phyloP scores from a whole-genome alignment of 495 filamentous ascomycete genomes.

The Ascobolus immersus region DNA sequence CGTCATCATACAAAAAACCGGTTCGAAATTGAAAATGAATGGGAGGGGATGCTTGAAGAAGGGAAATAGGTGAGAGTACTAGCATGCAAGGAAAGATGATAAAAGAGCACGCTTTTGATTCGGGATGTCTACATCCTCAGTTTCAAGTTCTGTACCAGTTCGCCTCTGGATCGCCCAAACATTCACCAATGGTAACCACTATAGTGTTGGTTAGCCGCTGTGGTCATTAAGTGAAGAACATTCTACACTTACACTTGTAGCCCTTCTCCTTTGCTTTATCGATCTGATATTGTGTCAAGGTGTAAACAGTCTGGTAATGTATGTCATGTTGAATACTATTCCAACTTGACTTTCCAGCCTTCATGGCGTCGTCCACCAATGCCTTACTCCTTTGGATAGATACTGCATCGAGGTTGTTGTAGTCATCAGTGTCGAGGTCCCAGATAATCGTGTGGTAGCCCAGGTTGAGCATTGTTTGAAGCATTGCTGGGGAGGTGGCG shows the following conservation, averaged over 20 bases:
- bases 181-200: conserved; percentile 12
- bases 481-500: conserved; percentile 25
- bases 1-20: too few relatives aligned
- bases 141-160: conserved; percentile 11
- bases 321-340: conserved; percentile 17
- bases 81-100: too few relatives aligned
- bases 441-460: conserved; percentile 41
- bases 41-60: too few relatives aligned
- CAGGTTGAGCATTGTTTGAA: conserved; percentile 24
- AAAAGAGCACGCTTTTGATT: too few relatives aligned
- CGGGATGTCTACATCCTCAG: too few relatives aligned
- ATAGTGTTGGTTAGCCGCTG: background rate
- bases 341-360: background rate
- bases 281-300: conserved; percentile 9
- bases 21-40: too few relatives aligned
- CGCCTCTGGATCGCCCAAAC: conserved; percentile 5
- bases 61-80: too few relatives aligned
- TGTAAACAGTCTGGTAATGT: conserved; percentile 16
- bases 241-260: conserved; percentile 4
- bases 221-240: background rate
- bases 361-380: conserved; percentile 14
- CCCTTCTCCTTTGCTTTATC: background rate
- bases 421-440: conserved; percentile 45
- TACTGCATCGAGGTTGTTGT: conserved; percentile 26
- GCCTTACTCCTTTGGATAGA: conserved; percentile 35